phyloP scores from a whole-genome alignment of 169 alveolate species.

The Cryptosporidium ubiquitum region DNA sequence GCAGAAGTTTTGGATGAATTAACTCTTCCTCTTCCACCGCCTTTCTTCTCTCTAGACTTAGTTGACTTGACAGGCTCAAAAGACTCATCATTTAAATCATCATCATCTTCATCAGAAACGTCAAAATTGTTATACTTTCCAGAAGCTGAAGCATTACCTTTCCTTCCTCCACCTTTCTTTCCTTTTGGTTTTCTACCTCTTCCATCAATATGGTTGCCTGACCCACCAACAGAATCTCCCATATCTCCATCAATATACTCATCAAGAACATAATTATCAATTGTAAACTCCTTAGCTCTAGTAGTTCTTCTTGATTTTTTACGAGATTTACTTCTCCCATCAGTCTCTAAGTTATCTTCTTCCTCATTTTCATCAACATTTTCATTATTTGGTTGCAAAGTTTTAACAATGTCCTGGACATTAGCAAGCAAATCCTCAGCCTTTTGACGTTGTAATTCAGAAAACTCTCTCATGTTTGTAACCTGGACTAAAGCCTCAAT shows the following conservation, averaged over 20 bases:
- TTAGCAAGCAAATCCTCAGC: conserved; percentile 69
- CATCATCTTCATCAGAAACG: conserved; percentile 32
- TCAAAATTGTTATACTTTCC: conserved; percentile 1
- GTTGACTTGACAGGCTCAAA: conserved; percentile 25
- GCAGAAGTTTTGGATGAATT: neutral
- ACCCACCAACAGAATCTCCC: neutral
- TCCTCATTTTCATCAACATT: conserved; percentile 37
- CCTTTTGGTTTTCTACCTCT: conserved; percentile 39
- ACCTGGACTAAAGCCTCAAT: conserved; percentile 72
- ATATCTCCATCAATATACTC: conserved; percentile 31
- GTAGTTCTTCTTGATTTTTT: conserved; percentile 65
- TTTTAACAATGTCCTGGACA: conserved; percentile 66
- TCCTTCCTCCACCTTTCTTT: conserved; percentile 17
- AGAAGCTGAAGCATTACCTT: neutral
- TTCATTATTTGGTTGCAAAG: conserved; percentile 63
- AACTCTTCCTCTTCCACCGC: conserved; percentile 8
- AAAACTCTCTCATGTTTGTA: conserved; percentile 70
- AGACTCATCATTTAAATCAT: conserved; percentile 61
- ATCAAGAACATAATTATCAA: conserved; percentile 47
- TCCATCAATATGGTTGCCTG: neutral
- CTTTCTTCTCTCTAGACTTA: conserved; percentile 14
- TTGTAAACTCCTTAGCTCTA: conserved; percentile 54
- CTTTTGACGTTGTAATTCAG: conserved; percentile 62
- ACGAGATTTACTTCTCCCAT: conserved; percentile 33
- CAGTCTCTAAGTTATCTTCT: neutral